A percentile compares a stretch with the other conserved stretches of the same genome.
Conservation (phyloP, 495 filamentous ascomycete genomes). For the Penicillium salamii region DNA sequence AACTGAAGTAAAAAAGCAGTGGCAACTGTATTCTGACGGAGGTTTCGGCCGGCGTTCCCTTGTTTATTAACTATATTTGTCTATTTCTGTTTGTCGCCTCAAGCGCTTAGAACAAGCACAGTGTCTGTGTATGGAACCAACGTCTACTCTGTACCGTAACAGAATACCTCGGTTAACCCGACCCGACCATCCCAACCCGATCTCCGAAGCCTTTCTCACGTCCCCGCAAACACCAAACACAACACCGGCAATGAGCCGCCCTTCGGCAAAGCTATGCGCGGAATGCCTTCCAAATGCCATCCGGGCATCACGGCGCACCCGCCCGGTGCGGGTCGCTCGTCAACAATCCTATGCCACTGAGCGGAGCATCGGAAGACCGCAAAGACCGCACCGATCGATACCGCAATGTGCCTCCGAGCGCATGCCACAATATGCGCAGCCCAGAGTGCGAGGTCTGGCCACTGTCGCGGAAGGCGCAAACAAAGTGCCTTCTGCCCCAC, state of each 20-base stretch:
- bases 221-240: conserved; percentile 1
- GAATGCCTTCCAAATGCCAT: conserved; percentile 33
- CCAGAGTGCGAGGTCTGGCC: conserved; percentile 17
- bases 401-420: neutral
- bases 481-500: conserved; percentile 9
- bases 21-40: too few relatives aligned
- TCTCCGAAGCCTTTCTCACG: neutral
- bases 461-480: conserved; percentile 9
- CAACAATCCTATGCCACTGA: conserved; percentile 10
- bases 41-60: too few relatives aligned
- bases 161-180: conserved; percentile 29
- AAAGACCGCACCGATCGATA: neutral
- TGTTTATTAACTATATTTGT: too few relatives aligned
- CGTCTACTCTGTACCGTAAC: too few relatives aligned
- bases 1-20: too few relatives aligned
- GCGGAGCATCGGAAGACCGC: conserved; percentile 3
- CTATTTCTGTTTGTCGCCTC: too few relatives aligned
- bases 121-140: too few relatives aligned
- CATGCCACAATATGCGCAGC: neutral
- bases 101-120: too few relatives aligned
- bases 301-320: conserved; percentile 21
- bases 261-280: conserved; percentile 33
- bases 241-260: conserved; percentile 27
- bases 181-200: conserved; percentile 5
- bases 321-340: conserved; percentile 14